Conservation (phyloP, 2,329 filamentous ascomycete genomes). For the Apiospora phragmitis region DNA sequence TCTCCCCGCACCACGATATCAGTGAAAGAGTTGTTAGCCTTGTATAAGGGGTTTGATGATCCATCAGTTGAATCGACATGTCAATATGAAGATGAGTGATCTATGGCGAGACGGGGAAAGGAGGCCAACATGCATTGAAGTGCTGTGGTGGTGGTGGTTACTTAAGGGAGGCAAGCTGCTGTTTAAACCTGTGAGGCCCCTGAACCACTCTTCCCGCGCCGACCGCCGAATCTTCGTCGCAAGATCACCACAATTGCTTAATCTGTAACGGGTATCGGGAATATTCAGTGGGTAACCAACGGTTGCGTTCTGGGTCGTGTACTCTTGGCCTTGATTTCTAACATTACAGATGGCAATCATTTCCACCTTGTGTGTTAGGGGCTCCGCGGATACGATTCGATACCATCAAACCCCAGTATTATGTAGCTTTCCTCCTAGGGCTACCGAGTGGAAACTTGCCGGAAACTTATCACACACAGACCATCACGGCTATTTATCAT, state of each 20-base stretch:
- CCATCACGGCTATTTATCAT: not conserved
- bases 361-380: not conserved
- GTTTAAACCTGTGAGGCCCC: not conserved
- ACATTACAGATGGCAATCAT: not conserved
- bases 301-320: not conserved
- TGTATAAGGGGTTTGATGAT: not conserved
- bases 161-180: not conserved
- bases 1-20: not conserved
- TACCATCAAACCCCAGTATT: not conserved
- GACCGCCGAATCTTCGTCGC: not conserved
- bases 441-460: not conserved
- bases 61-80: not conserved
- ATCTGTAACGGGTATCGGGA: not conserved
- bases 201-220: not conserved
- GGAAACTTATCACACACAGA: not conserved
- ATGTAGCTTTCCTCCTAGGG: not conserved
- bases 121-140: not conserved
- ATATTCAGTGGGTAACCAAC: not conserved
- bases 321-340: not conserved
- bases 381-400: not conserved
- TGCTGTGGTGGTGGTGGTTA: not conserved
- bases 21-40: not conserved
- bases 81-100: not conserved
- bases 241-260: not conserved
- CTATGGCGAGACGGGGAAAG: not conserved